Evolutionary conservation across 2,329 filamentous ascomycete genomes (phyloP), one percentile per base, ranked within the genome.

Genomic region (Xylariaceae sp.): DNA sequence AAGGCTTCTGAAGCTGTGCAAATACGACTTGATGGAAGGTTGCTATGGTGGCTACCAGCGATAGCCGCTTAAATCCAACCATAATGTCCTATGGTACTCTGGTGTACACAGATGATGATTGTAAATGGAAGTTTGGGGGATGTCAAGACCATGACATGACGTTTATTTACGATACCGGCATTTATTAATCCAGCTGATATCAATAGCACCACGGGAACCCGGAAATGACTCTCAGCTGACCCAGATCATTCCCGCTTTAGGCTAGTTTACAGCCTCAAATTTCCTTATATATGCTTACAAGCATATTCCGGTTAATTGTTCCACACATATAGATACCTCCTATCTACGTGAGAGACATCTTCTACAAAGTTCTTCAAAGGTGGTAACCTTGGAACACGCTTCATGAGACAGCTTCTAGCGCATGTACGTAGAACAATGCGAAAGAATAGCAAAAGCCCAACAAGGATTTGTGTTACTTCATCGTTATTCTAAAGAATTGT

Each of bases 1-100:
- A 47, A 29, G 69, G 69, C 21, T 64, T 58, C 56, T 71, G 71
- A 33, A 63, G 48, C 40, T 68, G 65, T 29, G 67, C 56, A 14
- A 45, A 53, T 19, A 47, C 58, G 16, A 28, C 16, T n/a, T 23
- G 37, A 23, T 19, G 37, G 19, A 19, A 21, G 8, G 48, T 34
- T 28, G 51, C 54, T 6, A 56, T 47, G 14, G 54, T 49, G 44
- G 61, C 58, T 50, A 63, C 47, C 54, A 63, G 33, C 2, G 54
- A 49, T 48, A 63, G 37, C 61, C 58, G 54, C 17, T 46, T 36
- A 16, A 53, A 6, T 43, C 46, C 54, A 56, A 60, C 58, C 61
- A 63, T 63, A 4, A 61, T 57, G 53, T n/a, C 39, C 33, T 29
- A 14, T 21, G 21, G 11, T 16, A n/a, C 3, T 14, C 16, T 16